Evolutionary conservation across 495 filamentous ascomycete genomes (phyloP).

Genomic region (Podospora bellae-mahoneyi): DNA sequence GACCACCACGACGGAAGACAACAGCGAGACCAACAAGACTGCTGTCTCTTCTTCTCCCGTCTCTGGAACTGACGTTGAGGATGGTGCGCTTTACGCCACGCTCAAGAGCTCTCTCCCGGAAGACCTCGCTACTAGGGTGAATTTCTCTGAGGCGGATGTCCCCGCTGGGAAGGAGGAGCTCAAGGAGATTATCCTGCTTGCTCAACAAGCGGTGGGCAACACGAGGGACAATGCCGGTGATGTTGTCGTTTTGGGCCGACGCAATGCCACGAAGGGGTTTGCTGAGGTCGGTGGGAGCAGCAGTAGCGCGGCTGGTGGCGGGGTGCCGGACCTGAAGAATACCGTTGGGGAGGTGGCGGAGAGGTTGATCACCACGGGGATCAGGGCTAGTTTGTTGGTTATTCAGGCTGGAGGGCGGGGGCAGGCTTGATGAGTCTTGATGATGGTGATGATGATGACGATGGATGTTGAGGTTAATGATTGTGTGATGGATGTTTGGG

Average conservation of each 20-base stretch:
- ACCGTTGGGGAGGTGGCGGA: slow-evolving; percentile 69
- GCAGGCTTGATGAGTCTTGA: not conserved
- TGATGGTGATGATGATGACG: too few relatives aligned
- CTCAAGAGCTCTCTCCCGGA: slow-evolving; percentile 60
- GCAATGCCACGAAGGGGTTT: slow-evolving; percentile 28
- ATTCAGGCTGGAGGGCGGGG: slow-evolving; percentile 59
- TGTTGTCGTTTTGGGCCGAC: slow-evolving; percentile 70
- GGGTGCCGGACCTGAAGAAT: slow-evolving; percentile 46
- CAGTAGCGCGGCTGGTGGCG: not conserved
- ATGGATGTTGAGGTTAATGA: too few relatives aligned
- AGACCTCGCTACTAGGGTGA: slow-evolving; percentile 57
- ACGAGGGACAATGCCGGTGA: slow-evolving; percentile 69
- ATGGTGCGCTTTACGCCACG: slow-evolving; percentile 60
- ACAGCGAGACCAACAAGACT: slow-evolving; percentile 25
- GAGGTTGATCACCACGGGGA: slow-evolving; percentile 54
- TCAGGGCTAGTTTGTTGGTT: slow-evolving; percentile 73
- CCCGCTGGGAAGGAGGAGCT: slow-evolving; percentile 23
- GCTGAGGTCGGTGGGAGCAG: not conserved
- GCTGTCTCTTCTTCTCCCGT: not conserved
- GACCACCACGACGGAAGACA: slow-evolving; percentile 21
- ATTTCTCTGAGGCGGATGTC: slow-evolving; percentile 48
- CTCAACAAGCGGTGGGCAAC: slow-evolving; percentile 59
- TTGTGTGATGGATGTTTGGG: too few relatives aligned
- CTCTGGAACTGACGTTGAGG: slow-evolving; percentile 36
- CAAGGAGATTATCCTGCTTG: slow-evolving; percentile 37